Evolutionary conservation across 169 alveolate species (phyloP).

Genomic region (Besnoitia besnoiti): DNA sequence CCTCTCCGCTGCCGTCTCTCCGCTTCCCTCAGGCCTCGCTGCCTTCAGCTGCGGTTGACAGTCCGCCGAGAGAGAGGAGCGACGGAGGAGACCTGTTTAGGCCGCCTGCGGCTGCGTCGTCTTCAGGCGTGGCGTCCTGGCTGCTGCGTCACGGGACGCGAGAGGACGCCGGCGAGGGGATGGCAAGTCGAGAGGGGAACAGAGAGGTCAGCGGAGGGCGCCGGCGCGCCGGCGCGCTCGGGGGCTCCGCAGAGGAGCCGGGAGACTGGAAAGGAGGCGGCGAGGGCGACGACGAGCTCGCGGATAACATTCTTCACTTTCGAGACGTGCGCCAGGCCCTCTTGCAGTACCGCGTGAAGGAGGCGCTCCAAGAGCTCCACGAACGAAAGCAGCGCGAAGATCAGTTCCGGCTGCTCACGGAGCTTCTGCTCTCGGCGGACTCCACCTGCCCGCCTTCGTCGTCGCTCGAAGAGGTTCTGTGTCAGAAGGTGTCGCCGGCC

Average conservation of each 20-base stretch:
- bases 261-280: neutral
- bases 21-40: too few relatives aligned
- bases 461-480: neutral
- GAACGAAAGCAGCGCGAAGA: neutral
- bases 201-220: slow-evolving; percentile 1
- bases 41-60: too few relatives aligned
- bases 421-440: neutral
- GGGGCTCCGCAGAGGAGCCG: neutral
- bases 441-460: neutral
- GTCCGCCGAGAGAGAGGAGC: too few relatives aligned
- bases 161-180: too few relatives aligned
- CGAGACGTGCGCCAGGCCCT: slow-evolving; percentile 14
- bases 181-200: neutral
- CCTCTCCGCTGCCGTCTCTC: too few relatives aligned
- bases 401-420: neutral
- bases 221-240: neutral
- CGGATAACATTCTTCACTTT: neutral
- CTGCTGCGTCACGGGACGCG: too few relatives aligned
- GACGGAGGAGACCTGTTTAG: too few relatives aligned
- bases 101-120: too few relatives aligned
- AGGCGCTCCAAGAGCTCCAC: neutral
- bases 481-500: neutral
- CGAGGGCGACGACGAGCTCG: neutral
- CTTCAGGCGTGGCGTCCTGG: too few relatives aligned
- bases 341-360: neutral